Conservation (phyloP, 108 stramenopile genomes). For the Discostella stelligeroides region DNA sequence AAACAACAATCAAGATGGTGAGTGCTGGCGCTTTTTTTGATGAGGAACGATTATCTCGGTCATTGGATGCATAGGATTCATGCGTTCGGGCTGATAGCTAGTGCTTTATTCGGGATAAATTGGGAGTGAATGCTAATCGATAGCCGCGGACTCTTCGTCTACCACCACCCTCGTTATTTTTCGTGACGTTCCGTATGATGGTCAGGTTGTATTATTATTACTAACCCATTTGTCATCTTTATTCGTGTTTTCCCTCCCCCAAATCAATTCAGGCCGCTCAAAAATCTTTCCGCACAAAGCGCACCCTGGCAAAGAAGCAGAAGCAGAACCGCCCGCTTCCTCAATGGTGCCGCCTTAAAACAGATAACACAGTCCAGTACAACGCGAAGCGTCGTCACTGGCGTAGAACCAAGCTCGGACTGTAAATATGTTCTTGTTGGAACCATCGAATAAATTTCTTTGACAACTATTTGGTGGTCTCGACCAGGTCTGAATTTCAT, state of each 20-base stretch:
- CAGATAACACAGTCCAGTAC: constrained; percentile 99
- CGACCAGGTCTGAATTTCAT: constrained; percentile 18
- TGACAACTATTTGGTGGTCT: not conserved
- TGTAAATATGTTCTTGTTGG: constrained; percentile 71
- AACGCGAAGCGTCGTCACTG: constrained; percentile 99
- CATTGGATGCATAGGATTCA: not conserved
- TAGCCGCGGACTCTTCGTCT: not conserved
- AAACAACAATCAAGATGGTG: constrained; percentile 6
- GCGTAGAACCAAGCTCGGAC: constrained; percentile 99
- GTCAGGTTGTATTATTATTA: not conserved
- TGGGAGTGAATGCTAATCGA: not conserved
- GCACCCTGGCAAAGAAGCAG: constrained; percentile 98
- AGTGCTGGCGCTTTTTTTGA: not conserved
- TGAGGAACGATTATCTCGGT: too few relatives aligned
- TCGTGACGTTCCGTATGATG: not conserved
- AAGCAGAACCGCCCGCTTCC: constrained; percentile 99
- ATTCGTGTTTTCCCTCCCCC: not conserved
- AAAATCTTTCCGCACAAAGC: constrained; percentile 99
- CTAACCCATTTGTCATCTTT: not conserved
- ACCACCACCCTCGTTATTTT: not conserved
- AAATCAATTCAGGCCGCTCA: constrained; percentile 90
- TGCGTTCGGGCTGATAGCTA: not conserved
- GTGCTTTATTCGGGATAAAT: not conserved
- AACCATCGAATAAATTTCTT: constrained; percentile 12
- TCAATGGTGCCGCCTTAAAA: constrained; percentile 98